Base-by-base conservation (phyloP, 257 asterid genomes). In the Linaria vulgaris region DNA sequence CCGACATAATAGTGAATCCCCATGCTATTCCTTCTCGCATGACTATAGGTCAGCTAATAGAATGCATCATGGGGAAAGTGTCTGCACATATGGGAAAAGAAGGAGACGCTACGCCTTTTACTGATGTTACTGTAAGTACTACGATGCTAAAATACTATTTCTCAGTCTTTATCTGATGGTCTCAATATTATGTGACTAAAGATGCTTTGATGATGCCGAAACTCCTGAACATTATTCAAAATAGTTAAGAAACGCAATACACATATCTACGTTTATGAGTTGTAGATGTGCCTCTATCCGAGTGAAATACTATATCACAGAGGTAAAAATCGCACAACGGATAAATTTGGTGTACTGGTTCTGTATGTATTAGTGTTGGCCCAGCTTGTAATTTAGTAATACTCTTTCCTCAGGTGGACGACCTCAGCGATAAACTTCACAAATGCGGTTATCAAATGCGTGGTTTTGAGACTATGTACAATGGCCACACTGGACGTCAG, bases 11-110 rank as follows among this genome's bases (percentile, higher is more conserved):
- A 22, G 87, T 94, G 73, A 94, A 94, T 57, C 99, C 97, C 12
- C 97, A 90, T 49, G 97, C 99, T 22, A 87, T 94, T 75, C 97
- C 98, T 47, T 87, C 96, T 34, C 82, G 99, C 30, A 89, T 89
- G 99, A 89, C 97, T 27, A 92, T 92, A 25, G 96, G 99, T 59
- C 97, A 92, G 78, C 86, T 92, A 34, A 92, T 92, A 30, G 99
- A 92, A 80, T 92, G 97, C 70, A 83, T 89, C 63, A 92, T 92
- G 97, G 99, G 96, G 12, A 92, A 92, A 78, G 99, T 92, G 19
- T 97, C 97, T 0, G 97, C 99, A 0, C 97, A 92, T 70, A 89
- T 89, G 96, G 97, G 97, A 14, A 92, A 85, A 69, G 99, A 92
- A 69, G 99, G 99, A 22, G 99, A 92, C 54, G 97, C 97, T 25